Evolutionary conservation across 2,329 filamentous ascomycete species (phyloP), one percentile per base, ranked within the genome.

Genomic region (Colletotrichum sansevieriae): DNA sequence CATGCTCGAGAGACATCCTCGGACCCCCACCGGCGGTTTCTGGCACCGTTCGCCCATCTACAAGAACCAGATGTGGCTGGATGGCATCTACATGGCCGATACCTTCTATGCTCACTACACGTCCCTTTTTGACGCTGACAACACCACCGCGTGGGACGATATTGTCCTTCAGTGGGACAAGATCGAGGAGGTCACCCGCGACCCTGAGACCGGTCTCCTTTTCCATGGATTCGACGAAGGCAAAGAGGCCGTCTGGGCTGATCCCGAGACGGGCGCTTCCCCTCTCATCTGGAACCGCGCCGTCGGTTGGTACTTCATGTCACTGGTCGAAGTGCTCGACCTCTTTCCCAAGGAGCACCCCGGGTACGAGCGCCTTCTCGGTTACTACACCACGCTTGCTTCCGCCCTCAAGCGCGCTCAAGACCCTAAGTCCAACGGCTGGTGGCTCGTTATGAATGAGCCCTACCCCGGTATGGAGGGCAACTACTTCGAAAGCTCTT

Each of bases 401-500:
- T 71, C 77, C 3, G 82, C 82, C 0, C 71, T 87, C 2, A 79
- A 80, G 68, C 73, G 72, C 12, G 78, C 80, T 0, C 82, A 82
- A 22, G 83, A 85, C 68, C 65, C 64, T 39, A 70, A 71, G 10
- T 73, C 71, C 2, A 84, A 86, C 0, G 86, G 84, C 20, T 90
- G 87, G 87, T 89, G 85, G 84, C 78, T 88, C 60, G 79, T 89
- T 47, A 86, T 89, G 82, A 83, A 82, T 72, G 79, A 82, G 65
- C 76, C 80, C 37, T 83, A 85, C 65, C 81, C 83, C 0, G 83
- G 81, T 2, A 72, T 75, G 56, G 72, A 81, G 58, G 86, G 86
- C 8, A 90, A 91, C 75, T 90, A 87, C 75, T 84, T 90, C 54
- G 86, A 90, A 77, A 86, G 84, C 43, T 87, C 86, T 29, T 87